Base-by-base conservation (phyloP, 2,329 filamentous ascomycete genomes). In the Capronia coronata region DNA sequence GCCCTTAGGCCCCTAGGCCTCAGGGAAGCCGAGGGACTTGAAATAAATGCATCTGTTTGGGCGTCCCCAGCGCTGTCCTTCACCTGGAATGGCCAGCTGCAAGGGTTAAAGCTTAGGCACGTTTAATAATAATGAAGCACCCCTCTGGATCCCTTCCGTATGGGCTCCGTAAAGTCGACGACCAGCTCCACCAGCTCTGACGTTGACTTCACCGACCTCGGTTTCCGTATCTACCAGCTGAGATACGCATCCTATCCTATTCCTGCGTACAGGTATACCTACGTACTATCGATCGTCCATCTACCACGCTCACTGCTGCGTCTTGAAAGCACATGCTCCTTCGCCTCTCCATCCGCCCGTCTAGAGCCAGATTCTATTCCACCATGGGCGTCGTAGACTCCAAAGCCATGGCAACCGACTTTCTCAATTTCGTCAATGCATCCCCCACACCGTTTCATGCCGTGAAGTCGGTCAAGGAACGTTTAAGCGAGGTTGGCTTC, bases 381-480 rank as follows among this genome's bases (percentile, higher is more conserved):
- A 64, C 54, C 41, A 66, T 66, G 64, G 52, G 57, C 30, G 54
- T 56, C 23, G 34, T 57, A 21, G 53, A 61, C 43, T 61, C 62
- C 53, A 66, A 62, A 51, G 61, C 57, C 39, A 64, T 79, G 46
- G 87, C 87, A 47, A 73, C 85, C 70, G 87, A 94, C 74, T 95
- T 96, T 68, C 72, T 95, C 65, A 84, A 87, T 70, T 96, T 95
- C 72, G 84, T 96, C 67, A 94, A 96, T 70, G 86, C 84, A 56
- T 96, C 90, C 51, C 93, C 93, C 10, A 94, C 90, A 46, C 91
- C 93, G 50, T 98, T 94, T 72, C 93, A 98, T 74, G 91, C 90
- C 54, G 90, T 96, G 51, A 82, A 83, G 49, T 86, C 84, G 42
- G 80, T 89, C 58, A 84, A 84, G 61, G 71, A 82, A 56, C 83